These are phyloP conservation scores for Nemania sp. DNA, from an alignment of 2,329 filamentous ascomycete genomes.

Conservation along the genomic window DNA sequence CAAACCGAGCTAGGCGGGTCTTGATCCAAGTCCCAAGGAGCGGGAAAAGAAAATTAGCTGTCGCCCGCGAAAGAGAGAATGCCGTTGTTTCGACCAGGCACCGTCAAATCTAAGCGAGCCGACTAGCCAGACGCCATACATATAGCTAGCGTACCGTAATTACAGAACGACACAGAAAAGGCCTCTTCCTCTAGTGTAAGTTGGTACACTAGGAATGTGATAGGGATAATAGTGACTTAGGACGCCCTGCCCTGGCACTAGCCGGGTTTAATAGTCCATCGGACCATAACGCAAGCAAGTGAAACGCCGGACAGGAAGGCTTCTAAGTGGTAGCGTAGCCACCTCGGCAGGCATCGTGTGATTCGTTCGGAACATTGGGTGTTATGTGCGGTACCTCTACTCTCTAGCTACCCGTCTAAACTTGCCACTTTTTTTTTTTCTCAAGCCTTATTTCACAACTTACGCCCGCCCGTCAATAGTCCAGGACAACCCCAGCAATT, in stretches of 20 bases:
- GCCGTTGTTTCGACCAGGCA: slow-evolving; percentile 18
- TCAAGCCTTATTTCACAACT: no score
- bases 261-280: not conserved
- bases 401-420: no score
- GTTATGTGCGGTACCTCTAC: no score
- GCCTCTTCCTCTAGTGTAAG: not conserved
- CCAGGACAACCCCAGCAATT: no score
- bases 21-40: slow-evolving; percentile 2
- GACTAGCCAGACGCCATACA: not conserved
- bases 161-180: not conserved
- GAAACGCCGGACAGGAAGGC: slow-evolving; percentile 16
- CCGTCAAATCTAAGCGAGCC: slow-evolving; percentile 20
- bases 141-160: not conserved
- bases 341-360: not conserved
- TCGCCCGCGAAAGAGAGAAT: slow-evolving; percentile 1
- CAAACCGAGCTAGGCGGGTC: not conserved
- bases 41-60: slow-evolving; percentile 10
- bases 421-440: no score
- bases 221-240: not conserved
- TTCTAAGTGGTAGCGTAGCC: not conserved
- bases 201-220: not conserved
- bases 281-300: slow-evolving; percentile 9
- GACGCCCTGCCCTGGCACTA: not conserved
- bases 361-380: not conserved
- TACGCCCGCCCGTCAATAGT: no score